phyloP scores from a whole-genome alignment of 176 grass and related monocot species.

The Coix lacrymajobi region DNA sequence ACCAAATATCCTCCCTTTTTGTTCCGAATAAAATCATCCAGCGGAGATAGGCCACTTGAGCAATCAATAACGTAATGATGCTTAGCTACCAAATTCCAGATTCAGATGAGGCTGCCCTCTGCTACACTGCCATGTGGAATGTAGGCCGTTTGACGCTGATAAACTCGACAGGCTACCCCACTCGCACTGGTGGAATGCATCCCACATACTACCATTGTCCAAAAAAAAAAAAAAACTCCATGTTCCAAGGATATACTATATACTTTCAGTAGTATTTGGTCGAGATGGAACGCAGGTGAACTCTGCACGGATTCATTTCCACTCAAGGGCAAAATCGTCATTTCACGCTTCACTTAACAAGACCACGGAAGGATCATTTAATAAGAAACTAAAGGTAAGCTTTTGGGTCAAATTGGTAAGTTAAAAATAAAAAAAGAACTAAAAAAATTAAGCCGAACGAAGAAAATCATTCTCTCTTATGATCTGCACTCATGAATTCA shows the following conservation, averaged over 20 bases:
- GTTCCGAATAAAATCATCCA: background rate
- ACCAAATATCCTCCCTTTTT: conserved; percentile 2
- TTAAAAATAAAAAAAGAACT: too few species aligned
- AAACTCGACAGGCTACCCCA: background rate
- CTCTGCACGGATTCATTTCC: too few species aligned
- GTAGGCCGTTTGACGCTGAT: background rate
- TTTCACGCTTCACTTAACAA: too few species aligned
- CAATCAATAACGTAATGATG: background rate
- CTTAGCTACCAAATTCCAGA: background rate
- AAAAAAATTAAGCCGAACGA: too few species aligned
- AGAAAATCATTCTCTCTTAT: too few species aligned
- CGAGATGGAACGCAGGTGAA: too few species aligned
- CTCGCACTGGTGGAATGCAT: too few species aligned
- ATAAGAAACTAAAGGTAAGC: too few species aligned
- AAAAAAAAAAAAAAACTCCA: background rate
- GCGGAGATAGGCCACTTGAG: background rate
- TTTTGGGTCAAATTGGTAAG: too few species aligned
- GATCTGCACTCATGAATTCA: too few species aligned
- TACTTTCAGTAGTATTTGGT: background rate
- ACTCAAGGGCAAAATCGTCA: too few species aligned
- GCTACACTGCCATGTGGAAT: background rate
- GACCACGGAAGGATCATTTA: too few species aligned
- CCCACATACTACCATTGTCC: background rate
- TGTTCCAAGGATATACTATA: background rate
- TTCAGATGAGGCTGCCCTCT: background rate